Base-by-base conservation (phyloP, 176 grass and related monocot genomes). In the Phoenix dactylifera region DNA sequence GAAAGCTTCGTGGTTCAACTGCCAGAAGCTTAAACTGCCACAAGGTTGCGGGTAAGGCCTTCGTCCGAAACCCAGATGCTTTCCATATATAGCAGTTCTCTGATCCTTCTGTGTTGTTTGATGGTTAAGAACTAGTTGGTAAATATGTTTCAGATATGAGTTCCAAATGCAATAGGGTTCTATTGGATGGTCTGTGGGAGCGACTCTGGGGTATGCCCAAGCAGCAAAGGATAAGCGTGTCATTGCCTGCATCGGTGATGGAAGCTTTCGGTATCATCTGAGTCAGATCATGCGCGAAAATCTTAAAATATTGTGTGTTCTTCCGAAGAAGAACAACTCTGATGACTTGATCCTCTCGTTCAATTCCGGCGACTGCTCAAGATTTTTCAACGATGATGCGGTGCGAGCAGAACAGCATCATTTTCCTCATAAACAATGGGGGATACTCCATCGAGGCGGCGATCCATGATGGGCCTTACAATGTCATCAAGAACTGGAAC, bases 1-100 rank as follows among this genome's bases (percentile, higher is more conserved):
- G 84, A 95, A n/a, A n/a, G n/a, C n/a, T 75, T 88, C 84, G 2
- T 95, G 89, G 89, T 88, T 95, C 72, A 95, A 95, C 82, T 88
- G 89, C 71, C 89, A 95, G 81, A 95, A 88, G 71, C 74, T 94
- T 3, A 76, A 76, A 63, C 67, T 94, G 15, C 89, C 89, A 0
- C 50, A 87, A 0, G 84, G 89, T 0, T 93, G 89, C 17, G 74
- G 80, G 76, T 89, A 68, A 6, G 64, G 15, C 15, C 28, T 30
- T 1, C 12, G 1, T 12, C 3, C 15, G 53, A 22, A 16, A 59
- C 35, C 20, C 20, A 20, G 20, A 20, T 20, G 20, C 20, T 20
- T 20, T 20, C 20, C 20, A 20, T n/a, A n/a, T n/a, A n/a, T n/a
- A n/a, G n/a, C n/a, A n/a, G n/a, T n/a, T n/a, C n/a, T n/a, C n/a